Percentiles rank a stretch among this genome's conserved stretches.
Conservation (phyloP, 2,329 filamentous ascomycete species). For the Trichoderma endophyticum region DNA sequence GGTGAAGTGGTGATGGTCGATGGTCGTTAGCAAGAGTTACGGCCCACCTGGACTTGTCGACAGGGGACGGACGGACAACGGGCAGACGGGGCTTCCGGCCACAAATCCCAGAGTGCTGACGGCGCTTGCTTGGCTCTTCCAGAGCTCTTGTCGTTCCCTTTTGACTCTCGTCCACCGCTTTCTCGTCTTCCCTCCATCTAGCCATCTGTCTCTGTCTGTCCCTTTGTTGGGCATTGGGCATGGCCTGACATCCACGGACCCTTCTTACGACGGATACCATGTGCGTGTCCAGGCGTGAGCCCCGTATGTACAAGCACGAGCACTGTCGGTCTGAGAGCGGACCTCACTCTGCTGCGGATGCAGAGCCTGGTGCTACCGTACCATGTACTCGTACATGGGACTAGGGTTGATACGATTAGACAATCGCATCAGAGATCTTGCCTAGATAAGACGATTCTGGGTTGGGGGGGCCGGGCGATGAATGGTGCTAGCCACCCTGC, state of each 20-base stretch:
- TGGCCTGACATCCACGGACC: constrained; percentile 1
- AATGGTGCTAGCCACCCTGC: constrained; percentile 12
- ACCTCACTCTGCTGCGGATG: constrained; percentile 7
- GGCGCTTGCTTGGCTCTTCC: constrained; percentile 18
- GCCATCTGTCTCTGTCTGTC: background rate
- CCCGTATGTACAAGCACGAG: background rate
- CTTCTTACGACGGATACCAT: background rate
- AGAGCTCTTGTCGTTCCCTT: constrained; percentile 12
- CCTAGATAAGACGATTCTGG: constrained; percentile 17
- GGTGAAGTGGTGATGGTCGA: constrained; percentile 15
- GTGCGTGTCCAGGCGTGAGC: background rate
- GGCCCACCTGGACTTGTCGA: constrained; percentile 12
- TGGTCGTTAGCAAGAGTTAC: constrained; percentile 13
- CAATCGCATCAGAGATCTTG: constrained; percentile 19
- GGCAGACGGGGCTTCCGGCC: constrained; percentile 21
- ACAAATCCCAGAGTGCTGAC: constrained; percentile 19
- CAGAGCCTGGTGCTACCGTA: background rate
- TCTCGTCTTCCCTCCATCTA: constrained; percentile 1
- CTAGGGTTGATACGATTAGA: constrained; percentile 17
- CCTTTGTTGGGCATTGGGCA: background rate
- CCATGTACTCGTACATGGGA: constrained; percentile 2
- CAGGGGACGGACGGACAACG: constrained; percentile 20
- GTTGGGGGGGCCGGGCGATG: constrained; percentile 12
- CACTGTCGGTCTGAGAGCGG: constrained; percentile 1
- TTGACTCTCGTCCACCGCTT: constrained; percentile 16